Evolutionary conservation across 306 rosid genomes (phyloP).

Genomic region (Hippophae rhamnoides): DNA sequence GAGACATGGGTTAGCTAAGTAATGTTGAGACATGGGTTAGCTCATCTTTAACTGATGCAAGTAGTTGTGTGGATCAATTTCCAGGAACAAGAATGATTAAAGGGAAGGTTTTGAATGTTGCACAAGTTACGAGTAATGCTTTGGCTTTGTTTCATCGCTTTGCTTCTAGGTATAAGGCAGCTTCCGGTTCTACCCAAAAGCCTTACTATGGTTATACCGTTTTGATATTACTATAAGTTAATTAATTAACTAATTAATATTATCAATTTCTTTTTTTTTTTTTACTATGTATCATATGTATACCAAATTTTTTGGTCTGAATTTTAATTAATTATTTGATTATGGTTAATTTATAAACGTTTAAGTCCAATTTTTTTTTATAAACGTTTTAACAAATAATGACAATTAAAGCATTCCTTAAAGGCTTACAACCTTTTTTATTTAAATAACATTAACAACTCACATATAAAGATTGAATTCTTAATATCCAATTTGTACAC

Average conservation of each 20-base stretch:
- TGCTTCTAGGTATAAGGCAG: slow-evolving; percentile 27
- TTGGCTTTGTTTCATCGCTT: slow-evolving; percentile 45
- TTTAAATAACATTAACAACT: too few species aligned
- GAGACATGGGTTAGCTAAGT: slow-evolving; percentile 58
- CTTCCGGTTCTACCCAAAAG: slow-evolving; percentile 9
- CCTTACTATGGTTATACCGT: slow-evolving; percentile 1
- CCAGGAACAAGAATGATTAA: slow-evolving; percentile 39
- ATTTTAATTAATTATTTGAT: neutral
- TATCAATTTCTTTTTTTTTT: neutral
- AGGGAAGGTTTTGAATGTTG: slow-evolving; percentile 50
- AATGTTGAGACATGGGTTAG: slow-evolving; percentile 62
- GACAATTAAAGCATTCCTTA: too few species aligned
- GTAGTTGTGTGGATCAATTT: slow-evolving; percentile 32
- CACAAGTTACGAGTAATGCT: slow-evolving; percentile 45
- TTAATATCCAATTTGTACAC: too few species aligned
- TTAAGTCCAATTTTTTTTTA: neutral
- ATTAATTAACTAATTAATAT: neutral
- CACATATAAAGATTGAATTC: too few species aligned
- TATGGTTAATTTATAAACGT: neutral
- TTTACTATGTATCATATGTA: too few species aligned
- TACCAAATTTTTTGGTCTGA: neutral
- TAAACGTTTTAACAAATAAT: neutral
- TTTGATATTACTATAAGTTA: neutral
- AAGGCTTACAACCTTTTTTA: too few species aligned
- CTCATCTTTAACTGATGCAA: slow-evolving; percentile 49